Evolutionary conservation across 768 basidiomycete genomes (phyloP).

Genomic region (Russula ochroleuca): DNA sequence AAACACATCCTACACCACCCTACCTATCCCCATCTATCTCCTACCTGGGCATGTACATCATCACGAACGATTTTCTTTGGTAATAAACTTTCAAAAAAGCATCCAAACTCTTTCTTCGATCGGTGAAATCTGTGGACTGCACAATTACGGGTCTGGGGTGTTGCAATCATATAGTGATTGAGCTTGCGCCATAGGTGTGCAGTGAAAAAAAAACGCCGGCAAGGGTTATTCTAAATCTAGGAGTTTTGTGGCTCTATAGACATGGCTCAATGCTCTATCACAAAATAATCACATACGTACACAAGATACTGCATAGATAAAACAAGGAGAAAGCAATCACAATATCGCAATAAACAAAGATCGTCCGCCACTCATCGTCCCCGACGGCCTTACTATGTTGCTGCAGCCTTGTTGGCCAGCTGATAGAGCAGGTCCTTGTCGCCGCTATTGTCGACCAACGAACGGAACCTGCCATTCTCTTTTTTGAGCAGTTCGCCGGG

Average conservation of each 20-base stretch:
- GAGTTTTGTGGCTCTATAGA: neutral
- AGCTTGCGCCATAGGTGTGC: no score
- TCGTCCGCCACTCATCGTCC: neutral
- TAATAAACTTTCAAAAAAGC: neutral
- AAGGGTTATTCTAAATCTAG: neutral
- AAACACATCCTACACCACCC: neutral
- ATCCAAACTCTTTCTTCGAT: neutral
- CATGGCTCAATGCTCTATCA: neutral
- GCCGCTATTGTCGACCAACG: conserved; percentile 41
- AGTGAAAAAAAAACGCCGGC: neutral
- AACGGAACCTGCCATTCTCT: conserved; percentile 35
- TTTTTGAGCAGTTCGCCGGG: conserved; percentile 41
- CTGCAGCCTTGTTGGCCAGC: conserved; percentile 24
- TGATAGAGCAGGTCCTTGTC: conserved; percentile 37
- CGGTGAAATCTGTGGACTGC: no score
- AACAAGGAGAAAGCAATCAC: neutral
- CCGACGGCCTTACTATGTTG: neutral
- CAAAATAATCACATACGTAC: neutral
- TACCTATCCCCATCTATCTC: neutral
- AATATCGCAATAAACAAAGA: neutral
- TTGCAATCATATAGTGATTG: no score
- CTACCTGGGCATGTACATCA: neutral
- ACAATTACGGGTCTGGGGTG: no score
- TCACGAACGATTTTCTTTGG: neutral
- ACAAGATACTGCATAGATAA: neutral